Evolutionary conservation across 2,329 filamentous ascomycete species (phyloP).

Genomic region (Conoideocrella luteorostrata): DNA sequence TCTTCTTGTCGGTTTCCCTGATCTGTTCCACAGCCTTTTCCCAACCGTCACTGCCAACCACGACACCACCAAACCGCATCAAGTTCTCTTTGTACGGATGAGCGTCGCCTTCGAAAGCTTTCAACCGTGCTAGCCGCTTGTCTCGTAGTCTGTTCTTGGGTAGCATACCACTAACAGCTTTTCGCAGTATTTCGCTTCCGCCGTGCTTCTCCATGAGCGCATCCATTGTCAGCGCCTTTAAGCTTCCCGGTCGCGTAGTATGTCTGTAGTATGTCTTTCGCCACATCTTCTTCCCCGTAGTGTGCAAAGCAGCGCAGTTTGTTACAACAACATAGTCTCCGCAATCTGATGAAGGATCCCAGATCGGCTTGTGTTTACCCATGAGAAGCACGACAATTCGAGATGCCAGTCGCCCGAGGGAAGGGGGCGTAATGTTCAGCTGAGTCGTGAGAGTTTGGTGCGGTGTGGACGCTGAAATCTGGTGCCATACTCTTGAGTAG

Average conservation of each 20-base stretch:
- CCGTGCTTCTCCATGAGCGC: conserved; percentile 90
- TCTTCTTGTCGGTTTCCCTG: conserved; percentile 40
- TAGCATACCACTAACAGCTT: conserved; percentile 93
- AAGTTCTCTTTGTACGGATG: conserved; percentile 93
- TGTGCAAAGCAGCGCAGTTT: conserved; percentile 78
- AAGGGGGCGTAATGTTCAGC: conserved; percentile 57
- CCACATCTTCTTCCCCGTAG: conserved; percentile 84
- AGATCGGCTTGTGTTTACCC: conserved; percentile 99
- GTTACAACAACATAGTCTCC: conserved; percentile 97
- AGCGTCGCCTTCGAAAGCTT: conserved; percentile 87
- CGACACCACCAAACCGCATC: conserved; percentile 60
- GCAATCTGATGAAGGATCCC: conserved; percentile 94
- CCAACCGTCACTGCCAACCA: conserved; percentile 49
- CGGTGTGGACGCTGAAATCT: conserved; percentile 63
- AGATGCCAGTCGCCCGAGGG: conserved; percentile 84
- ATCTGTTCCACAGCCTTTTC: conserved; percentile 43
- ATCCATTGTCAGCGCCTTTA: conserved; percentile 91
- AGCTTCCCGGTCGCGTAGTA: conserved; percentile 79
- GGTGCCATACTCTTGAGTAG: conserved; percentile 95
- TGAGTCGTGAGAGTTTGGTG: conserved; percentile 55
- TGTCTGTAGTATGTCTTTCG: conserved; percentile 97
- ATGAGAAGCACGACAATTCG: conserved; percentile 83
- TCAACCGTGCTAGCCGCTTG: conserved; percentile 78
- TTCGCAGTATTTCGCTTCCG: conserved; percentile 81
- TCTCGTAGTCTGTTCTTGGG: conserved; percentile 93